These are phyloP conservation scores for Heterobasidion parviporum DNA, from an alignment of 1,284 basidiomycete genomes.

Conservation along the genomic window DNA sequence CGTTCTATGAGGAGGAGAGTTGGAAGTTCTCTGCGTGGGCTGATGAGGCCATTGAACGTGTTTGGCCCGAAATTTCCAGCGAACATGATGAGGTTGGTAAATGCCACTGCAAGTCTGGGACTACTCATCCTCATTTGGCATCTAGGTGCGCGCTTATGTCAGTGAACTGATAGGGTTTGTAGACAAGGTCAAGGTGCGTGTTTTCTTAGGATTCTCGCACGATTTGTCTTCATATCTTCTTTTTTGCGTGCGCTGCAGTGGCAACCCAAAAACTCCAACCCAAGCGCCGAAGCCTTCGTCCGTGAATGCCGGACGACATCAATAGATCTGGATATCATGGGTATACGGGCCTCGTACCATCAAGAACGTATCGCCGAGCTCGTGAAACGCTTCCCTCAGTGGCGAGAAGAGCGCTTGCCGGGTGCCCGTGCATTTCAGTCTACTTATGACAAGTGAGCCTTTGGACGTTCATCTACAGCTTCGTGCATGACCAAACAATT, in stretches of 20 bases:
- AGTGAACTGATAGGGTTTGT: slow-evolving; percentile 69
- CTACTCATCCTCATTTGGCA: not conserved
- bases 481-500: not conserved
- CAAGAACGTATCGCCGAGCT: slow-evolving; percentile 49
- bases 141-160: slow-evolving; percentile 62
- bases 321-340: slow-evolving; percentile 66
- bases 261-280: slow-evolving; percentile 61
- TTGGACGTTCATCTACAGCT: slow-evolving; percentile 3
- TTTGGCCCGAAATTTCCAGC: slow-evolving; percentile 65
- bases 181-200: slow-evolving; percentile 54
- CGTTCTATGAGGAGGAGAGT: slow-evolving; percentile 64
- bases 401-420: slow-evolving; percentile 62
- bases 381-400: slow-evolving; percentile 53
- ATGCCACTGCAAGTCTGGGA: not conserved
- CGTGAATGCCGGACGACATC: slow-evolving; percentile 57
- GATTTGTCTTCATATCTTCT: slow-evolving; percentile 15
- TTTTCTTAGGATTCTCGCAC: not conserved
- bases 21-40: slow-evolving; percentile 79
- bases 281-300: slow-evolving; percentile 63
- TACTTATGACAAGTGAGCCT: slow-evolving; percentile 68
- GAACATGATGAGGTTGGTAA: slow-evolving; percentile 71
- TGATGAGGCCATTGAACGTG: slow-evolving; percentile 56
- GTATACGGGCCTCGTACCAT: slow-evolving; percentile 64
- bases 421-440: slow-evolving; percentile 76
- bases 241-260: slow-evolving; percentile 37